Evolutionary conservation across 1,139 yeast species (phyloP), one percentile per base, ranked within the genome.

Genomic region (Taphrina flavorubra): DNA sequence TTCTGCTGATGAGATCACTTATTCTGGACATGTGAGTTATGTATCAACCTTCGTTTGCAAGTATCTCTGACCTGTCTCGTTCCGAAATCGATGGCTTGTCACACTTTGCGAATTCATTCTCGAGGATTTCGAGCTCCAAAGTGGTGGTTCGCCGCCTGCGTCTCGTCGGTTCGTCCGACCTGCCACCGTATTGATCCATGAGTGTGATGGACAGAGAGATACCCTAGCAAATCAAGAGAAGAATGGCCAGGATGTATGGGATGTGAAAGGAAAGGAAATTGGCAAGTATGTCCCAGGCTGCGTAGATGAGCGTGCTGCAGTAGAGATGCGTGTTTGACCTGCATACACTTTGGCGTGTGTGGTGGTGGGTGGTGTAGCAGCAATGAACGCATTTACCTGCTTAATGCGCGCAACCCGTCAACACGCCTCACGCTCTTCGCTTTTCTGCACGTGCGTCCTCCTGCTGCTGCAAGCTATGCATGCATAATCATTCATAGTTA

Each of bases 61-160:
- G 47, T n/a, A 7, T 78, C 92, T 92, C 77, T 92, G 97, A n/a
- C 94, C 85, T 98, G 92, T 94, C 96, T 72, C 83, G 85, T 46
- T 80, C 78, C 16, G 97, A 96, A 73, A 94, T 89, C 72, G 89
- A 88, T 61, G 98, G 99, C 59, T 96, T 91, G 60, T 87, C 82
- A 68, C 96, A 92, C 65, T 81, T 76, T 70, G 83, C 83, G 76
- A 92, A 94, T 79, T 91, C 97, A 58, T 82, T 80, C 78, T 92
- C 94, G 70, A 94, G 83, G 67, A 94, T 86, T 51, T 87, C 83
- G 72, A 92, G 83, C 78, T 94, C 98, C 70, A 85, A 84, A 4
- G 96, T 95, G 1, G 96, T 88, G 0, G 99, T 94, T 81, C 98
- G 89, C 80, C 99, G 87, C 78, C 99, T 86, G 77, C 92, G 92